A percentile compares a stretch with the other conserved stretches of the same genome.
These are phyloP conservation scores for Mycena olivaceomarginata DNA, from an alignment of 768 basidiomycete genomes.

Conservation along the genomic window DNA sequence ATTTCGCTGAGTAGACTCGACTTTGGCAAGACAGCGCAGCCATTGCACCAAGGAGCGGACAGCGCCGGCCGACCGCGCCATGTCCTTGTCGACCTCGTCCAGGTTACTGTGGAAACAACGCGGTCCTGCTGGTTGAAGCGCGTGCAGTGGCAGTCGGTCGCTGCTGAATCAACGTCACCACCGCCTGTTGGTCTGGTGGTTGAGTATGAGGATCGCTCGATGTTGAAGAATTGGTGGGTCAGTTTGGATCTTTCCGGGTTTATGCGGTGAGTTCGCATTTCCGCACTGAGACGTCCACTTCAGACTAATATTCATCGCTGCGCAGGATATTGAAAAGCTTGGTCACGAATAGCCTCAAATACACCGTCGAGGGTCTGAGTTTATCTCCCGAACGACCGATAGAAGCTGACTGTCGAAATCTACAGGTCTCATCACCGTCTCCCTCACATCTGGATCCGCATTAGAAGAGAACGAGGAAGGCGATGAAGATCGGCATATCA, in stretches of 20 bases:
- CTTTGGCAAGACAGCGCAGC: conserved; percentile 37
- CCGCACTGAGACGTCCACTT: neutral
- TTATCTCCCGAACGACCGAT: neutral
- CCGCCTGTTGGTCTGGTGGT: conserved; percentile 13
- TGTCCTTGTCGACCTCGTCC: conserved; percentile 27
- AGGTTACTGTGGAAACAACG: conserved; percentile 14
- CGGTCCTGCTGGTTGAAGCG: conserved; percentile 28
- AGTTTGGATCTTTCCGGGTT: conserved; percentile 32
- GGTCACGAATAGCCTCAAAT: conserved; percentile 38
- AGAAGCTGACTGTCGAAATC: neutral
- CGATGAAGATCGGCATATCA: conserved; percentile 7
- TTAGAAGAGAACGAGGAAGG: neutral
- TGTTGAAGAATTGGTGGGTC: conserved; percentile 27
- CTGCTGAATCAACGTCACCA: neutral
- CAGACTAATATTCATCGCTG: neutral
- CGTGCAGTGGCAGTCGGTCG: conserved; percentile 17
- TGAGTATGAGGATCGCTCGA: conserved; percentile 34
- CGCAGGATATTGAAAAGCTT: conserved; percentile 36
- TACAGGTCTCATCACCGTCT: conserved; percentile 18
- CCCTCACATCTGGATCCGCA: conserved; percentile 23
- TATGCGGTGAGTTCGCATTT: conserved; percentile 22
- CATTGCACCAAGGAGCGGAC: neutral
- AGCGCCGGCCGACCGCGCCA: neutral
- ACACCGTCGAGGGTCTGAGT: neutral
- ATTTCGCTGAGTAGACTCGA: conserved; percentile 19